These are phyloP conservation scores for Irpex sp. DNA, from an alignment of 1,284 basidiomycete genomes.

Conservation along the genomic window DNA sequence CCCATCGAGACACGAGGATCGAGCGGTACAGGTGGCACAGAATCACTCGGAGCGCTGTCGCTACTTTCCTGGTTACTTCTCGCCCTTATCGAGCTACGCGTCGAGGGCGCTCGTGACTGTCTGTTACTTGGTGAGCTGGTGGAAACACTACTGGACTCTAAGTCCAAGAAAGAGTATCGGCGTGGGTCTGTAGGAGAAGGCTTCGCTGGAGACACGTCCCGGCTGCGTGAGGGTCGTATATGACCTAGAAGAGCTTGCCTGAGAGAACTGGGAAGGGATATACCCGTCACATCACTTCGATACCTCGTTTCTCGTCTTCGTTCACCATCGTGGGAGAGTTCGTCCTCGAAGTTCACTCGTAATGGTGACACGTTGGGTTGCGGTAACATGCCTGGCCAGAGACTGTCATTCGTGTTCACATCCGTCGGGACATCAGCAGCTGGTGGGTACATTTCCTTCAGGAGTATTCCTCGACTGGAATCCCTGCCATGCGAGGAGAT, in stretches of 20 bases:
- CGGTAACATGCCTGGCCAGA: background rate
- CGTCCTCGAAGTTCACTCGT: constrained; percentile 26
- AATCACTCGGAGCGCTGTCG: constrained; percentile 6
- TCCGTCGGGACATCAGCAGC: constrained; percentile 7
- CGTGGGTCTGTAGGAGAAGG: constrained; percentile 14
- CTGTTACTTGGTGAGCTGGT: constrained; percentile 19
- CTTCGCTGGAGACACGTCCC: background rate
- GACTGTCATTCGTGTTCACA: constrained; percentile 10
- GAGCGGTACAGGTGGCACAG: constrained; percentile 11
- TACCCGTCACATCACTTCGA: constrained; percentile 21
- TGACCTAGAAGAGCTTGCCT: constrained; percentile 7
- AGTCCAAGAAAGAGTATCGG: constrained; percentile 57
- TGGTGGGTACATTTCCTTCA: constrained; percentile 17
- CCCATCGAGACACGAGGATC: constrained; percentile 26
- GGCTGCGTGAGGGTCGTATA: background rate
- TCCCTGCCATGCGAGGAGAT: constrained; percentile 18
- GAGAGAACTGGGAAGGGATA: constrained; percentile 26
- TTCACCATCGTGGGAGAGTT: constrained; percentile 14
- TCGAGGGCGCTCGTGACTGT: constrained; percentile 18
- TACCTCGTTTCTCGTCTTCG: constrained; percentile 20
- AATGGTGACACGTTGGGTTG: constrained; percentile 18
- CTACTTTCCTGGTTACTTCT: constrained; percentile 17
- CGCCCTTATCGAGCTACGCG: constrained; percentile 21
- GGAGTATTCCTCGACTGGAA: constrained; percentile 22
- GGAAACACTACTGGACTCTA: constrained; percentile 42